These are phyloP conservation scores for Wickerhamia fluorescens DNA, from an alignment of 805 yeast species.

Conservation along the genomic window DNA sequence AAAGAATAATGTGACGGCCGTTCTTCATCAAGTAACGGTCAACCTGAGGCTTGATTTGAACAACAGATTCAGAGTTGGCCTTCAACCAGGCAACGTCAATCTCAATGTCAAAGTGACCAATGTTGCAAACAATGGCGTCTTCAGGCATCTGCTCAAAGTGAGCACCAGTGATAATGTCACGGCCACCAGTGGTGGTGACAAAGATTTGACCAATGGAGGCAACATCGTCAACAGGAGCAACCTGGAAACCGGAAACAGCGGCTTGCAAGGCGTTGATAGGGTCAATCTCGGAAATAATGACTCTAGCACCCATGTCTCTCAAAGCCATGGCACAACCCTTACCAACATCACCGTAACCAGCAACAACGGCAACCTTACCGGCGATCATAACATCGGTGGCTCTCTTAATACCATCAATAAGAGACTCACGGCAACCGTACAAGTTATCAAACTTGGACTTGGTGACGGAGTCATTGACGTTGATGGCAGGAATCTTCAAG, in stretches of 20 bases:
- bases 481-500: constrained; percentile 98
- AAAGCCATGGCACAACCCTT: constrained; percentile 99
- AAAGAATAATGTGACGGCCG: constrained; percentile 91
- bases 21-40: constrained; percentile 87
- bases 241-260: constrained; percentile 98
- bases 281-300: constrained; percentile 92
- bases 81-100: constrained; percentile 99
- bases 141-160: constrained; percentile 94
- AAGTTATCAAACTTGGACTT: constrained; percentile 99
- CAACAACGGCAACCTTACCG: constrained; percentile 98
- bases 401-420: constrained; percentile 98
- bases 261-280: constrained; percentile 99
- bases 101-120: constrained; percentile 99
- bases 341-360: constrained; percentile 99
- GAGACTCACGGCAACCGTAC: constrained; percentile 99
- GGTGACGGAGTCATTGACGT: constrained; percentile 98
- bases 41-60: constrained; percentile 98
- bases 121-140: constrained; percentile 99
- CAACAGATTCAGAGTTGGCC: constrained; percentile 86
- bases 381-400: constrained; percentile 99
- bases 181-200: constrained; percentile 99
- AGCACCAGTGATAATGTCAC: constrained; percentile 88
- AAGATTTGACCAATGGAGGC: constrained; percentile 91
- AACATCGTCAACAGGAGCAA: constrained; percentile 90
- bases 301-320: constrained; percentile 99